Percentiles rank a stretch among this genome's conserved stretches.
Evolutionary conservation across 1,284 basidiomycete genomes (phyloP).

Genomic region (Ceratobasidium sp.): DNA sequence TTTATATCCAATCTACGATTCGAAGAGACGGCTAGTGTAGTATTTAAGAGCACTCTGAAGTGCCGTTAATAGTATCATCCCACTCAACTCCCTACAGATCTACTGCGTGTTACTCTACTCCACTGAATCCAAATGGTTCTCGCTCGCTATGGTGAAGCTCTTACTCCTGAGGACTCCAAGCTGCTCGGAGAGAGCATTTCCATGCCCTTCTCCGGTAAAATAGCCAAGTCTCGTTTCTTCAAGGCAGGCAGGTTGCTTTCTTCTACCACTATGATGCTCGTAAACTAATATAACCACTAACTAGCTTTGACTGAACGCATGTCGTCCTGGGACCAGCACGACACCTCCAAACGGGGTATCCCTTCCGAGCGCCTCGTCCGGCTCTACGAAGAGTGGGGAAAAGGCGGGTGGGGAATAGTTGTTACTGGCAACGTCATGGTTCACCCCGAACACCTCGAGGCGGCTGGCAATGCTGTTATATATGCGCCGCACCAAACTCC

Average conservation of each 20-base stretch:
- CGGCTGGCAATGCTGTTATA: slow-evolving; percentile 39
- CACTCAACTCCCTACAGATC: not conserved
- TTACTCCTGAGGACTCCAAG: slow-evolving; percentile 3
- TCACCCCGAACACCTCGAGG: slow-evolving; percentile 36
- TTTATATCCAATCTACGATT: too few species aligned
- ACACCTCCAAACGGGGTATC: slow-evolving; percentile 19
- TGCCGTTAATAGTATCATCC: too few species aligned
- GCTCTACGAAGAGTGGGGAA: slow-evolving; percentile 24
- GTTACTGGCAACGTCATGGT: slow-evolving; percentile 20
- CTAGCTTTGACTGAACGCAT: slow-evolving; percentile 20
- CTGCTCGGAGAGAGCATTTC: slow-evolving; percentile 13
- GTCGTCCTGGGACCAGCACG: slow-evolving; percentile 30
- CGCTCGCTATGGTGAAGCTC: not conserved
- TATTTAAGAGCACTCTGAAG: too few species aligned
- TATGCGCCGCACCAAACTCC: slow-evolving; percentile 39
- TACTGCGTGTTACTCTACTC: not conserved
- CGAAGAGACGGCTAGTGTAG: too few species aligned
- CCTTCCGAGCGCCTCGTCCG: slow-evolving; percentile 5
- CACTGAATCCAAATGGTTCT: slow-evolving; percentile 2
- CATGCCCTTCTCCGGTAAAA: slow-evolving; percentile 20
- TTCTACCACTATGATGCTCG: not conserved
- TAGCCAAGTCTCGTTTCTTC: slow-evolving; percentile 24
- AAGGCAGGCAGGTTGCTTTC: slow-evolving; percentile 7
- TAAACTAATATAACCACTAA: not conserved
- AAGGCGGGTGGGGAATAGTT: slow-evolving; percentile 15